phyloP scores from a whole-genome alignment of 2,329 filamentous ascomycete species.

The Fusarium agapanthi region DNA sequence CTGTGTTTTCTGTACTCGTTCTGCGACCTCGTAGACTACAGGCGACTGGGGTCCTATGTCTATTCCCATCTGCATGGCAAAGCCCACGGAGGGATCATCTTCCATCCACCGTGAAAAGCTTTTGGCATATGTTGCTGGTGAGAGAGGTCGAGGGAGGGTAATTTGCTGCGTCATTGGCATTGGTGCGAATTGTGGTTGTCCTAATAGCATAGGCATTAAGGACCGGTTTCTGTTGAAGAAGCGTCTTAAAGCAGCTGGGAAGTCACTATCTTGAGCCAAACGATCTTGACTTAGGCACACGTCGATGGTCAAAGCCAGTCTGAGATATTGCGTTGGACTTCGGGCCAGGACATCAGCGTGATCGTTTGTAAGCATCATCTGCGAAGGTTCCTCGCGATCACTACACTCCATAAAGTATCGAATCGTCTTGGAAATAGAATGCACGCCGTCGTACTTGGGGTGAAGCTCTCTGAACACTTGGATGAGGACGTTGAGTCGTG shows the following conservation, averaged over 20 bases:
- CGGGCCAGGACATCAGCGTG: conserved; percentile 12
- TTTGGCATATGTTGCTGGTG: conserved; percentile 2
- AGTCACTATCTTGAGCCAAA: conserved; percentile 24
- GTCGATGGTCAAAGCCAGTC: conserved; percentile 30
- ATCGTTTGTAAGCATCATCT: background rate
- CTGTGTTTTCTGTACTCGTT: background rate
- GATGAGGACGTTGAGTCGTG: conserved; percentile 27
- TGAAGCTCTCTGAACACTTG: conserved; percentile 31
- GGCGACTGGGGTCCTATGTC: background rate
- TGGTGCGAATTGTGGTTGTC: background rate
- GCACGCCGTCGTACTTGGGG: conserved; percentile 31
- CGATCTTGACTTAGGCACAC: conserved; percentile 32
- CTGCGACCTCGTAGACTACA: background rate
- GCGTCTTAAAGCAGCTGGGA: conserved; percentile 7
- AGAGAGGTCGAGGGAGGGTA: conserved; percentile 6
- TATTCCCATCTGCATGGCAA: conserved; percentile 32
- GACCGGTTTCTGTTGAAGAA: background rate
- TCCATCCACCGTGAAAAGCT: conserved; percentile 30
- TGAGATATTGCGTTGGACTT: conserved; percentile 26
- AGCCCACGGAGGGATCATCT: conserved; percentile 20
- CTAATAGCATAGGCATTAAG: conserved; percentile 11
- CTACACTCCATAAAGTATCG: conserved; percentile 35
- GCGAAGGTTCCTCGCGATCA: background rate
- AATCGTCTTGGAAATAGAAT: conserved; percentile 34
- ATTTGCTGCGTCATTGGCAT: background rate